Base-by-base conservation (phyloP, 2,329 filamentous ascomycete species). In the Nigrospora osmanthi region DNA sequence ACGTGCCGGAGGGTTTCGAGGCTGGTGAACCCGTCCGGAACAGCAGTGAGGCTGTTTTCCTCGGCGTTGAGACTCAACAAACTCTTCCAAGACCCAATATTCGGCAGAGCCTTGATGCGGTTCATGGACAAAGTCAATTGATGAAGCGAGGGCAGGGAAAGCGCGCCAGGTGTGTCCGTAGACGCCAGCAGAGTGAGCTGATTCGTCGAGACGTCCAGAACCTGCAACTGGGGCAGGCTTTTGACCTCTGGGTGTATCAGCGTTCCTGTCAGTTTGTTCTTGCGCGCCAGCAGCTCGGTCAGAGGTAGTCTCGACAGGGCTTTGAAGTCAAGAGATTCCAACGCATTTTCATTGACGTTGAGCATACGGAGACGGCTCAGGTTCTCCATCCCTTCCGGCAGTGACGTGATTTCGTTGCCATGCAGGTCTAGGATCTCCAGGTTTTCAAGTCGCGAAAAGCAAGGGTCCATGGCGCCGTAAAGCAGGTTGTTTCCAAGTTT, bases 391-490 rank as follows among this genome's bases (percentile, higher is more conserved):
- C 77, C 76, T 11, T 75, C 66, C 0, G 89, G 87, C 14, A 98
- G 69, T 2, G 73, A 72, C 9, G 83, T 80, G 16, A 98, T 73
- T 49, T 81, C 79, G 64, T 98, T 98, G 13, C 78, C 78, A 50
- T 88, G 87, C 10, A 97, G 58, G 51, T 97, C 90, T 10, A 97
- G 70, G 15, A 82, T 75, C 60, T 96, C 89, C 1, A 98, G 72
- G 42, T 82, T 80, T 33, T 64, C 68, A 14, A 97, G 70, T 6
- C 72, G 72, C 17, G 76, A 70, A 31, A 95, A 71, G n/a, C 70
- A 72, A 0, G 77, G 58, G 38, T 83, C 76, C 3, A 96, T 66
- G 1, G 78, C 70, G 0, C 87, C 89, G 39, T 79, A 76, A 6
- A 95, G 67, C 14, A 79, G 70, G 55, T 95, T 95, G 45, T 87